Percentiles rank a stretch among this genome's conserved stretches.
Conservation (phyloP, 2,329 filamentous ascomycete species). For the Trichophyton equinum region DNA sequence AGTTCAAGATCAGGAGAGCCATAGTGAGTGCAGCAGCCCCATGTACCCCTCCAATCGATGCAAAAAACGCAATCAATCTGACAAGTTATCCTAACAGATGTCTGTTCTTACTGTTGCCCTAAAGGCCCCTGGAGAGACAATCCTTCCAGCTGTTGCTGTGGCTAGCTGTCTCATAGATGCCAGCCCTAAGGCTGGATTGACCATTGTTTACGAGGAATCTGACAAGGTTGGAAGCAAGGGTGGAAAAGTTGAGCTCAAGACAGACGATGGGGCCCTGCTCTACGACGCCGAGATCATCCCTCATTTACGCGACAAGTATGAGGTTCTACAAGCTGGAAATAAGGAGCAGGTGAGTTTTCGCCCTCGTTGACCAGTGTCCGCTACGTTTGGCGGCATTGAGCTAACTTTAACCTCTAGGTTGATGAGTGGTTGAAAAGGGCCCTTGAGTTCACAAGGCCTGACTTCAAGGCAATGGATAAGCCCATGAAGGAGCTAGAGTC, state of each 20-base stretch:
- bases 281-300: constrained; percentile 14
- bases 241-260: constrained; percentile 12
- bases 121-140: constrained; percentile 12
- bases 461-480: constrained; percentile 16
- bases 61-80: background rate
- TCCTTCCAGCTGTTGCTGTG: constrained; percentile 13
- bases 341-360: constrained; percentile 10
- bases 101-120: constrained; percentile 13
- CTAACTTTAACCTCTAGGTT: constrained; percentile 10
- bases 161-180: constrained; percentile 12
- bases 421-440: constrained; percentile 15
- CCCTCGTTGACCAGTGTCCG: background rate
- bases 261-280: constrained; percentile 9
- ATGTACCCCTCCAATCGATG: background rate
- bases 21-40: background rate
- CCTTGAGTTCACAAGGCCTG: constrained; percentile 8
- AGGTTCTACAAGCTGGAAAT: constrained; percentile 10
- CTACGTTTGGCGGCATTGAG: background rate
- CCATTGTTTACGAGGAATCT: constrained; percentile 11
- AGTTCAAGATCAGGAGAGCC: background rate
- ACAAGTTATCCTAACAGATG: constrained; percentile 7
- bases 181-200: constrained; percentile 9
- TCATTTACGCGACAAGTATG: constrained; percentile 12
- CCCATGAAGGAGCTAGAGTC: constrained; percentile 16
- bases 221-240: constrained; percentile 13